These are phyloP conservation scores for Aspergillus sp. DNA, from an alignment of 2,329 filamentous ascomycete genomes.

Conservation along the genomic window DNA sequence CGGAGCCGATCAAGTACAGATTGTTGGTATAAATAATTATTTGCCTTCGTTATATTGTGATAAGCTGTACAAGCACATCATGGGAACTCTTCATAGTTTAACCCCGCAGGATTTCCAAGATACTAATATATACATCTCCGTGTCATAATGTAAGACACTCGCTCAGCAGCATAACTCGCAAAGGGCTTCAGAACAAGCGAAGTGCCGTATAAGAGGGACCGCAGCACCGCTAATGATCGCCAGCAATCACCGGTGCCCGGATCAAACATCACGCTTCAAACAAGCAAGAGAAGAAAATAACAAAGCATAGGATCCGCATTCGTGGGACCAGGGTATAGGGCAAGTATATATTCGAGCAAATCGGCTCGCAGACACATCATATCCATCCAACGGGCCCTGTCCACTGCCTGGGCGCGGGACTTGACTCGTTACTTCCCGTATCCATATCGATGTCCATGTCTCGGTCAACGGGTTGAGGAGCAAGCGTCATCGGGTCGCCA, in stretches of 20 bases:
- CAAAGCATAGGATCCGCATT: background rate
- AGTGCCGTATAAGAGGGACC: background rate
- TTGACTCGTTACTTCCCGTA: slow-evolving; percentile 23
- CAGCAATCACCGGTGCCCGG: slow-evolving; percentile 1
- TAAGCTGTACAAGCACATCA: background rate
- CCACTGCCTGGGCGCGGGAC: slow-evolving; percentile 23
- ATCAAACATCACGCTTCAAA: background rate
- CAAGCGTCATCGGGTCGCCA: slow-evolving; percentile 25
- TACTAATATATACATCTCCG: too few relatives aligned
- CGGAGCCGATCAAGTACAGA: background rate
- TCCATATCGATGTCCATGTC: slow-evolving; percentile 36
- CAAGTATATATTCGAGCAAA: background rate
- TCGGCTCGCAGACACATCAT: slow-evolving; percentile 12
- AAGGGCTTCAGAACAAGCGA: background rate
- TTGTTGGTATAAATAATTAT: background rate
- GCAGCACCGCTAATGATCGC: background rate
- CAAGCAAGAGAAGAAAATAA: background rate
- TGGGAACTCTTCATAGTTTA: background rate
- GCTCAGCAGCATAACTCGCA: too few relatives aligned
- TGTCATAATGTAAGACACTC: too few relatives aligned
- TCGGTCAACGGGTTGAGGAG: slow-evolving; percentile 18
- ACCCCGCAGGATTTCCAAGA: too few relatives aligned
- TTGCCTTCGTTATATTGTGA: background rate
- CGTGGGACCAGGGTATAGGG: slow-evolving; percentile 1
- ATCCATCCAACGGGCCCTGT: slow-evolving; percentile 34